phyloP scores from a whole-genome alignment of 768 basidiomycete species.

The Macrolepiota dolichaula region DNA sequence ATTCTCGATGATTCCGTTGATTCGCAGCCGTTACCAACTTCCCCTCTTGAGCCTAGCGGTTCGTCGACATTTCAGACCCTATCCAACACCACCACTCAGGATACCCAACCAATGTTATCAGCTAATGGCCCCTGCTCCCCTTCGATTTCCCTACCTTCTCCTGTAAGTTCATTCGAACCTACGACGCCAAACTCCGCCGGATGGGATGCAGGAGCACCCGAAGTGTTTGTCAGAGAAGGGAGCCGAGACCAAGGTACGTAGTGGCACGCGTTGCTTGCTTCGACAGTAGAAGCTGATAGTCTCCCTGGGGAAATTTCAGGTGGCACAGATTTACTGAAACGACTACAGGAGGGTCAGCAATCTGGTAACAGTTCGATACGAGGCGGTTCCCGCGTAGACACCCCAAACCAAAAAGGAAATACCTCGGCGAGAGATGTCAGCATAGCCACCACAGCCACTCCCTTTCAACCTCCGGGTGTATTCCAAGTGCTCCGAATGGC shows the following conservation, averaged over 20 bases:
- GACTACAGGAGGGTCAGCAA: conserved; percentile 23
- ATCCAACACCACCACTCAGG: background rate
- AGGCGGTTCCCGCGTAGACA: background rate
- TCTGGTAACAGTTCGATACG: background rate
- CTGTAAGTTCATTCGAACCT: conserved; percentile 30
- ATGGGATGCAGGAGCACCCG: conserved; percentile 33
- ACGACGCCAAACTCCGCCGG: conserved; percentile 32
- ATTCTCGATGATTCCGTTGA: conserved; percentile 25
- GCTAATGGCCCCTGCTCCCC: conserved; percentile 13
- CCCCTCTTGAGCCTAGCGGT: conserved; percentile 12
- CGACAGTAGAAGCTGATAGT: background rate
- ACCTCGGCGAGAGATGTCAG: too few relatives aligned
- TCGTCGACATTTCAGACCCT: background rate
- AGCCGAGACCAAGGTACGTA: conserved; percentile 19
- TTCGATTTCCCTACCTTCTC: conserved; percentile 27
- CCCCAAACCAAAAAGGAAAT: too few relatives aligned
- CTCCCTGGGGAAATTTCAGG: conserved; percentile 1
- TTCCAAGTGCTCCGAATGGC: conserved; percentile 2
- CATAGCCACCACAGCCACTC: background rate
- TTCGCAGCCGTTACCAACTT: conserved; percentile 28
- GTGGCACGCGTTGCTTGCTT: conserved; percentile 15
- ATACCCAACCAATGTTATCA: background rate
- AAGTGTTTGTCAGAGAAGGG: conserved; percentile 20
- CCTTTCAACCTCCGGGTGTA: background rate
- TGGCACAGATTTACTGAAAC: conserved; percentile 12